Evolutionary conservation across 306 rosid genomes (phyloP), one percentile per base, ranked within the genome.

Genomic region (Lagenaria siceraria): DNA sequence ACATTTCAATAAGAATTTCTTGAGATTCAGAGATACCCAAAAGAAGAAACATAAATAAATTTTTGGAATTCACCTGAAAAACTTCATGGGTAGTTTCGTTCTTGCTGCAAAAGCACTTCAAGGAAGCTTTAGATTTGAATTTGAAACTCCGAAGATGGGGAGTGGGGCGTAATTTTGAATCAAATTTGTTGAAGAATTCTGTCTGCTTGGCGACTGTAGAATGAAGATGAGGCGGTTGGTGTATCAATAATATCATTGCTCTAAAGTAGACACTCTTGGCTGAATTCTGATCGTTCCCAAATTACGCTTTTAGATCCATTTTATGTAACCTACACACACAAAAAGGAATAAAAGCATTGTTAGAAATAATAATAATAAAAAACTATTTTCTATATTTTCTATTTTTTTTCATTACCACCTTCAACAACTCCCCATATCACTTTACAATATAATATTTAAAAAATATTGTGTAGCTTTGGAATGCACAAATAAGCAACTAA

Each of bases 81-180:
- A 82, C 81, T 46, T 86, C 74, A 11, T 42, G 84, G 35, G 84
- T 42, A 79, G 75, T 40, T 58, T 89, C 87, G 25, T 79, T 61
- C 63, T 59, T 79, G 58, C 79, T 35, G 87, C 83, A 87, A 81
- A 76, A 89, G 77, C 85, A 80, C 84, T 82, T 82, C 53, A 80
- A 58, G 72, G 81, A 81, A 60, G 78, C 51, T 76, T 68, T 65
- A 61, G 82, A 82, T 74, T 56, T 78, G 31, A 74, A 40, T 17
- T 22, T 70, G 21, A 70, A 42, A 19, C 7, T 70, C 14, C 13
- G 24, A 22, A 21, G 14, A 24, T n/a, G 36, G 35, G 38, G 75
- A 70, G 46, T 1, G 18, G 14, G 38, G 75, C 31, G 52, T 43
- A 22, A 13, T 1, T 6, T 43, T 69, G 35, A 69, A 69, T 66